Conservation (phyloP, 148 eudicot species). For the Camellia japonica region DNA sequence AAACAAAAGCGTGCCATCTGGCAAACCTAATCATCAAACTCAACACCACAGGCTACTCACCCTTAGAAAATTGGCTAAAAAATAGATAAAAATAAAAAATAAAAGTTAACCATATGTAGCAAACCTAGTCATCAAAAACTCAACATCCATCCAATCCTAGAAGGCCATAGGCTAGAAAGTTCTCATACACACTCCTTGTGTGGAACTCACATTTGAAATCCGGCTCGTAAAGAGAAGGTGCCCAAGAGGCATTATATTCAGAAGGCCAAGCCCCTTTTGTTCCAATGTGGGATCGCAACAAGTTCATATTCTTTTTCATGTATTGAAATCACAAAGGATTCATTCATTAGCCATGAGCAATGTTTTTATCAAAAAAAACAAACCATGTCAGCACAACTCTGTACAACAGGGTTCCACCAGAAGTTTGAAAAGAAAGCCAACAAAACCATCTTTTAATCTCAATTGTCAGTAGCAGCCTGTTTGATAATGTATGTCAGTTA, state of each 20-base stretch:
- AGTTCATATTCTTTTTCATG: background rate
- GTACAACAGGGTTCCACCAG: background rate
- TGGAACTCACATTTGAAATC: too few relatives aligned
- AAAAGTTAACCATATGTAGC: too few relatives aligned
- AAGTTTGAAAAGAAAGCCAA: background rate
- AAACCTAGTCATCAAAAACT: background rate
- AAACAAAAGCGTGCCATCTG: background rate
- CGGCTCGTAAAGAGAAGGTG: too few relatives aligned
- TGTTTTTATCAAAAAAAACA: background rate
- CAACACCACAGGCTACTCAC: too few relatives aligned
- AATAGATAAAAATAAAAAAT: too few relatives aligned
- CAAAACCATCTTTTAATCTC: background rate
- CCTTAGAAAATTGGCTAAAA: too few relatives aligned
- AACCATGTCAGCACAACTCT: background rate
- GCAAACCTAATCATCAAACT: background rate
- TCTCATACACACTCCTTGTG: too few relatives aligned
- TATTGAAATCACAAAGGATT: background rate
- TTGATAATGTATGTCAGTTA: background rate
- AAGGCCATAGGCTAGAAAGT: background rate
- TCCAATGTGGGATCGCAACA: too few relatives aligned
- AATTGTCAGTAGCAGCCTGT: background rate
- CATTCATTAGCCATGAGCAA: background rate
- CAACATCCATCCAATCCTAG: background rate
- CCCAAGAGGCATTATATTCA: too few relatives aligned
- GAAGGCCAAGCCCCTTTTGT: too few relatives aligned